Base-by-base conservation (phyloP, 2,329 filamentous ascomycete species). In the Incumbomyces delicatus region DNA sequence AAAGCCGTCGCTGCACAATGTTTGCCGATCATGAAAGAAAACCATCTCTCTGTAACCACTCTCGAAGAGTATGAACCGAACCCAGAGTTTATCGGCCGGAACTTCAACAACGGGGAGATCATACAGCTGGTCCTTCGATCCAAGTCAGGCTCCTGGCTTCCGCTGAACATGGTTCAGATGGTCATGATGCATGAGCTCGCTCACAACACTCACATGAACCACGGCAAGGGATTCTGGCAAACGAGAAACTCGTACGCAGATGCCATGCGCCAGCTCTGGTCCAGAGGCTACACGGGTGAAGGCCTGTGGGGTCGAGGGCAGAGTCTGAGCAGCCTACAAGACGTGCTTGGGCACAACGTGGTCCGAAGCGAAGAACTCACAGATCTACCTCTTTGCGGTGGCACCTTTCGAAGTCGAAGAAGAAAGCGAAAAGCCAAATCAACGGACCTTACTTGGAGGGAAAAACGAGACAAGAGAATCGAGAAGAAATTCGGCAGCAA, bases 171-270 rank as follows among this genome's bases (percentile, higher is more conserved):
- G 59, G 85, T 94, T 13, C 85, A 92, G 65, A 90, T 92, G 85
- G 86, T 94, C 54, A 94, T 94, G 87, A 89, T 94, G 78, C 87
- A 94, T 62, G 86, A 92, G 59, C 70, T 94, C 27, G 87, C 87
- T 2, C 87, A 94, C 63, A 89, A 85, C 72, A 84, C 86, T 63
- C 83, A 94, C 61, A 94, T 94, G 88, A 94, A 94, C 62, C 87
- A 94, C 61, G 83, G 80, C 1, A 75, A 77, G 46, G 79, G 77
- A 2, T 94, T 94, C 59, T 94, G 87, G 87, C 75, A 76, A 8
- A 82, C 89, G 14, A 72, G 87, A 39, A 85, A 92, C 62, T 66
- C 71, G 35, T 92, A 85, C 59, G 81, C 85, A 1, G 73, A 72
- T 7, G 76, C 87, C 46, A 80, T 94, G 76, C 77, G 80, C 52